These are phyloP conservation scores for Tylopilus intermedius DNA, from an alignment of 768 basidiomycete species.

Conservation along the genomic window DNA sequence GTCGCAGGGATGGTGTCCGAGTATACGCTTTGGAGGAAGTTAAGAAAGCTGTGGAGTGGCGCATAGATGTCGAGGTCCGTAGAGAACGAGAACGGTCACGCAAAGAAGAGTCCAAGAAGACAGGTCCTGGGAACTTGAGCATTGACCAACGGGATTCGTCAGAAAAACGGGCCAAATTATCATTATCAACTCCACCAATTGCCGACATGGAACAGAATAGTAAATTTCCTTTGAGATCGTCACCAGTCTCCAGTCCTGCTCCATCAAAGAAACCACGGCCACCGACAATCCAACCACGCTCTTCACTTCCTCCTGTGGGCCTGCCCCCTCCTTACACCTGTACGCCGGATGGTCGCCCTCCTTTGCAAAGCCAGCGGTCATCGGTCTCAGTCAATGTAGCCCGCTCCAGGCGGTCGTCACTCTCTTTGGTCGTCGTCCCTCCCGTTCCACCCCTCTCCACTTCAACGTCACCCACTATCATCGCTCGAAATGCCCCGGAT, in stretches of 20 bases:
- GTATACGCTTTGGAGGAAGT: conserved; percentile 87
- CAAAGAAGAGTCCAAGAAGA: conserved; percentile 61
- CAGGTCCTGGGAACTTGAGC: conserved; percentile 33
- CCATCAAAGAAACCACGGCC: conserved; percentile 25
- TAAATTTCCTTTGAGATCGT: conserved; percentile 20
- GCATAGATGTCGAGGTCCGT: conserved; percentile 73
- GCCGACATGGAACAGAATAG: conserved; percentile 21
- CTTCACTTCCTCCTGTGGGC: conserved; percentile 34
- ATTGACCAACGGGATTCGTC: conserved; percentile 36
- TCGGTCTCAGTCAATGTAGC: conserved; percentile 39
- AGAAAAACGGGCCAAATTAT: conserved; percentile 46
- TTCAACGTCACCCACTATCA: conserved; percentile 30
- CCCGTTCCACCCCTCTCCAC: conserved; percentile 31
- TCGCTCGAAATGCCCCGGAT: conserved; percentile 33
- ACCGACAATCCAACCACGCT: conserved; percentile 22
- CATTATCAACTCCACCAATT: conserved; percentile 46
- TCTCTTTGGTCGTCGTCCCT: conserved; percentile 54
- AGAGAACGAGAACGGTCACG: conserved; percentile 70
- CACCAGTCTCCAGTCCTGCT: conserved; percentile 14
- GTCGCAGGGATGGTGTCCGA: conserved; percentile 78
- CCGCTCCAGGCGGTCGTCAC: conserved; percentile 49
- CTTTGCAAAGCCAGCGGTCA: conserved; percentile 39
- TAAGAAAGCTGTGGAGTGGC: conserved; percentile 82
- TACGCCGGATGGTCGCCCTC: conserved; percentile 29
- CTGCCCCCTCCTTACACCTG: conserved; percentile 64